Base-by-base conservation (phyloP, 2,329 filamentous ascomycete genomes). In the Exophiala bonariae region DNA sequence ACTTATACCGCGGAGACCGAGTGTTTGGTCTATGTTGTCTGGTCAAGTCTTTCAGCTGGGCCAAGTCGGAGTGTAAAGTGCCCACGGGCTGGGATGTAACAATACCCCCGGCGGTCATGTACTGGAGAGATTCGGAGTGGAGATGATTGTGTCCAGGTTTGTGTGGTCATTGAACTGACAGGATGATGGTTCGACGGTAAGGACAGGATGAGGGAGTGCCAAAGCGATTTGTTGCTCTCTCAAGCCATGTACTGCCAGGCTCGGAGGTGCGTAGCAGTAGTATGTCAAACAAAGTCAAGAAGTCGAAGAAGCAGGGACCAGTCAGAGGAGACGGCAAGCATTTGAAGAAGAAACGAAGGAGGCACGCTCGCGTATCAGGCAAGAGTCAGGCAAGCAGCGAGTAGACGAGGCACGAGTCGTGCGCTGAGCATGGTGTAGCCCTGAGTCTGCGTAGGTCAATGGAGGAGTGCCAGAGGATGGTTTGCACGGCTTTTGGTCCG, bases 131-230 rank as follows among this genome's bases (percentile, higher is more conserved):
- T n/a, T n/a, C n/a, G n/a, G n/a, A n/a, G n/a, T n/a, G n/a, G n/a
- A 17, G 18, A 13, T 28, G 20, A 28, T 39, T 34, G 34, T 39
- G 43, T 31, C 38, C 20, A 35, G 34, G 34, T 39, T 30, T 46
- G 34, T 46, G 22, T 35, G 40, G 30, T 32, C 34, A 44, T 37
- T 40, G 23, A 26, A 11, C 22, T 17, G 35, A 31, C 22, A 32
- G 26, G 28, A 39, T 47, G 23, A n/a, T 26, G 23, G 23, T 26
- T 26, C 36, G 40, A 45, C 52, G 52, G 52, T 55, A 55, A 55
- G 49, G 52, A 55, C 52, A 55, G 52, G 42, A 11, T 11, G 23
- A 55, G 41, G 44, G 47, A 49, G n/a, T n/a, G n/a, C n/a, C n/a
- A n/a, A 41, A 51, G 41, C 28, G 30, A n/a, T 7, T 34, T 34